Evolutionary conservation across 1,139 yeast species (phyloP), one percentile per base, ranked within the genome.

Genomic region (Blastobotrys aristatus): DNA sequence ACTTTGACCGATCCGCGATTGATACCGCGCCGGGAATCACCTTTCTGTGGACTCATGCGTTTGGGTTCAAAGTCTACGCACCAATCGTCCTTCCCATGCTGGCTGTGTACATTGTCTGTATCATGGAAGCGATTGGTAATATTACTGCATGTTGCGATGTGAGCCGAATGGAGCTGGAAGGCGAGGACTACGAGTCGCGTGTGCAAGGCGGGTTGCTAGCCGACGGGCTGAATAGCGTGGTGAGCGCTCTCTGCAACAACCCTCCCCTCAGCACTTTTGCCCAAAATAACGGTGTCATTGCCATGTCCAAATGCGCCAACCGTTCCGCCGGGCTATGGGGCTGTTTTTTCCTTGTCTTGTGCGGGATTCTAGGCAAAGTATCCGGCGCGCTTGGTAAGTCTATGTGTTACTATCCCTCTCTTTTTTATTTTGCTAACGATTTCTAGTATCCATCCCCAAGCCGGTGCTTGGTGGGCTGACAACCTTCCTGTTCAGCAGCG

Each of bases 401-500:
- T n/a, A n/a, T n/a, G n/a, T n/a, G n/a, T n/a, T n/a, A n/a, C n/a
- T n/a, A n/a, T n/a, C n/a, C n/a, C n/a, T n/a, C n/a, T n/a, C n/a
- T n/a, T n/a, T n/a, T n/a, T n/a, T n/a, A n/a, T n/a, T n/a, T n/a
- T n/a, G n/a, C n/a, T n/a, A n/a, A n/a, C n/a, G n/a, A n/a, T n/a
- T n/a, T n/a, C n/a, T n/a, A 51, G 87, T 83, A 30, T 77, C 95
- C 30, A 89, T 89, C 60, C 96, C 96, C 40, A 76, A 74, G 52
- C 76, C 96, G 0, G 92, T 88, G 22, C 73, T 88, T 51, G 96
- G 96, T 48, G 96, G 96, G 53, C 86, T 88, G 95, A 88, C 96
- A 27, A 75, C 95, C 4, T 89, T 88, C 72, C 71, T 89, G 51
- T 89, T 87, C 74, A 78, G 90, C 31, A 80, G 95, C 11, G 96